These are phyloP conservation scores for Trichocladium antarcticum DNA, from an alignment of 495 filamentous ascomycete species.

Conservation along the genomic window DNA sequence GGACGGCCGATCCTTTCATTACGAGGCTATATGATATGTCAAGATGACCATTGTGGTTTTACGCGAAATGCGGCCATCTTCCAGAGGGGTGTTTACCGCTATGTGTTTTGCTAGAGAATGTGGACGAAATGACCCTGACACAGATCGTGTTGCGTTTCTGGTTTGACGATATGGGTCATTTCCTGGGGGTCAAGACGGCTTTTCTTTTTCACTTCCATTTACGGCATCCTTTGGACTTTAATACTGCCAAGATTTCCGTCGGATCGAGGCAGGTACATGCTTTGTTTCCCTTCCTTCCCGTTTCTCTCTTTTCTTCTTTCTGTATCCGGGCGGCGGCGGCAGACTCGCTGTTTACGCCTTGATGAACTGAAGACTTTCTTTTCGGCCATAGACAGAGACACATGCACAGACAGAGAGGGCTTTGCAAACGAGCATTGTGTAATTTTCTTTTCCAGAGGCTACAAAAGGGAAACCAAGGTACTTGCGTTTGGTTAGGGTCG, in stretches of 20 bases:
- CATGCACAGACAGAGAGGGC: not conserved
- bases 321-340: not conserved
- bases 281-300: slow-evolving; percentile 7
- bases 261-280: slow-evolving; percentile 3
- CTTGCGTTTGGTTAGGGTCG: not conserved
- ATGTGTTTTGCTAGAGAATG: slow-evolving; percentile 1
- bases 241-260: not conserved
- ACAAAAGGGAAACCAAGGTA: slow-evolving; percentile 1
- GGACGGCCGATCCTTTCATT: slow-evolving; percentile 15
- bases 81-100: slow-evolving; percentile 22
- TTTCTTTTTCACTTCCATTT: slow-evolving; percentile 17
- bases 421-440: not conserved
- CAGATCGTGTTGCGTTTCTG: slow-evolving; percentile 1
- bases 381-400: slow-evolving; percentile 7
- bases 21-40: slow-evolving; percentile 25
- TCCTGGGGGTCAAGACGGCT: not conserved
- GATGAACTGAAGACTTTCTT: not conserved
- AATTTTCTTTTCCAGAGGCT: not conserved
- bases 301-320: not conserved
- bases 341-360: not conserved
- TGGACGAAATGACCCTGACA: not conserved
- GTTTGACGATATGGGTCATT: not conserved
- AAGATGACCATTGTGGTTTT: slow-evolving; percentile 9
- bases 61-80: slow-evolving; percentile 5
- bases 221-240: slow-evolving; percentile 15